Percentiles rank a stretch among this genome's conserved stretches.
phyloP scores from a whole-genome alignment of 768 basidiomycete species.

The Amanita inopinata region DNA sequence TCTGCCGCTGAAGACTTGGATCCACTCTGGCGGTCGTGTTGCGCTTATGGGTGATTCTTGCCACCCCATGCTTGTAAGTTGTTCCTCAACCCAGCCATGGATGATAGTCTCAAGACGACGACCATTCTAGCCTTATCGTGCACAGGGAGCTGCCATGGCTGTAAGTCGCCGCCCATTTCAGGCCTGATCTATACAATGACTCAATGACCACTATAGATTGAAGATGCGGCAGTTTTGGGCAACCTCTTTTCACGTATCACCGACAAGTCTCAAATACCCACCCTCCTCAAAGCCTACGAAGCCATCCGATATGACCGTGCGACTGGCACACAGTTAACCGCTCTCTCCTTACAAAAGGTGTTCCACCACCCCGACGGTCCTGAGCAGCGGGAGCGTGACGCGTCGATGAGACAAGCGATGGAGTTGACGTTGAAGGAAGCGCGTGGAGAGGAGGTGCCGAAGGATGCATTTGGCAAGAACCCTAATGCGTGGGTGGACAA shows the following conservation, averaged over 20 bases:
- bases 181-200: background rate
- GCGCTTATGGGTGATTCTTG: constrained; percentile 45
- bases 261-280: constrained; percentile 29
- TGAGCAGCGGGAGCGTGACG: constrained; percentile 42
- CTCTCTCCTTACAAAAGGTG: constrained; percentile 39
- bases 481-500: constrained; percentile 51
- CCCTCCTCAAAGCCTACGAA: constrained; percentile 44
- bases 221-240: constrained; percentile 41
- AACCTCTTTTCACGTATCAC: constrained; percentile 42
- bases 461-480: constrained; percentile 18
- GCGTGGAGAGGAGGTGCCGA: constrained; percentile 12
- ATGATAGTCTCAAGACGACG: background rate
- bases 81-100: background rate
- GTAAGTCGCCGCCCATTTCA: constrained; percentile 16
- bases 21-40: constrained; percentile 33
- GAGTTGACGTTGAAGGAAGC: constrained; percentile 23
- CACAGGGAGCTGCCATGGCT: constrained; percentile 48
- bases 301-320: constrained; percentile 41
- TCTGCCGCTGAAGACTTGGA: constrained; percentile 36
- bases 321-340: constrained; percentile 36
- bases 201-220: constrained; percentile 22
- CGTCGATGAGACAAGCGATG: constrained; percentile 41
- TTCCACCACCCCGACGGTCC: constrained; percentile 55
- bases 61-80: constrained; percentile 48
- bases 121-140: constrained; percentile 36